phyloP scores from a whole-genome alignment of 345 rosid genomes.

The Pistacia vera region DNA sequence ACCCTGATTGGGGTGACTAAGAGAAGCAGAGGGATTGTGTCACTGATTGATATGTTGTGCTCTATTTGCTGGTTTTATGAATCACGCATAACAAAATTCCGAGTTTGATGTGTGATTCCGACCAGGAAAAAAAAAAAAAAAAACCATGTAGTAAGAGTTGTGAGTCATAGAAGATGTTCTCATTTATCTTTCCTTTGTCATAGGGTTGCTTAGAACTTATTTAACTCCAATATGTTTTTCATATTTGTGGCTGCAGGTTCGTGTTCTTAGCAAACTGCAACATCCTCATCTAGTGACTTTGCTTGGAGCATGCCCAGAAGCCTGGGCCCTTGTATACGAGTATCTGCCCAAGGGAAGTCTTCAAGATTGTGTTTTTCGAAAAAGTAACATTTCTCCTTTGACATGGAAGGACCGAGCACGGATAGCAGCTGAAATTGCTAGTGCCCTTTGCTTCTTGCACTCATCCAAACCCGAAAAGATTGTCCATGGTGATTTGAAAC shows the following conservation, averaged over 20 bases:
- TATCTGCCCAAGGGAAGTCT: conserved; percentile 75
- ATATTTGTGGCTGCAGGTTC: conserved; percentile 45
- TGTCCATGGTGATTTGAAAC: conserved; percentile 74
- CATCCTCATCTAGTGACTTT: conserved; percentile 75
- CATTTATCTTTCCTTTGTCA: conserved; percentile 2
- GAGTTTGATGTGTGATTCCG: not conserved
- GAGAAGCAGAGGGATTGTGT: not conserved
- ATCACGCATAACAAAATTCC: not conserved
- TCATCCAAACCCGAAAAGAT: conserved; percentile 71
- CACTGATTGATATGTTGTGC: not conserved
- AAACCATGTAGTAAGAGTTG: not conserved
- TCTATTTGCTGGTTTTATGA: not conserved
- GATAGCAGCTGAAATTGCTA: conserved; percentile 62
- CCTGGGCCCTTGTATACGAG: conserved; percentile 65
- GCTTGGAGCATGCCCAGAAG: conserved; percentile 75
- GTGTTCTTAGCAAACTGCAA: conserved; percentile 65
- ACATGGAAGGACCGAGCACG: conserved; percentile 58
- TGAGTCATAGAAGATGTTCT: not conserved
- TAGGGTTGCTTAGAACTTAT: not conserved
- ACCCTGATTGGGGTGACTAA: not conserved
- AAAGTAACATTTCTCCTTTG: conserved; percentile 50
- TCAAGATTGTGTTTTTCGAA: conserved; percentile 50
- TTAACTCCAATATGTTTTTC: not conserved
- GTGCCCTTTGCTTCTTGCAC: conserved; percentile 78
- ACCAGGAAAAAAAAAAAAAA: not conserved